Evolutionary conservation across 768 basidiomycete genomes (phyloP).

Genomic region (Collybiopsis confluens): DNA sequence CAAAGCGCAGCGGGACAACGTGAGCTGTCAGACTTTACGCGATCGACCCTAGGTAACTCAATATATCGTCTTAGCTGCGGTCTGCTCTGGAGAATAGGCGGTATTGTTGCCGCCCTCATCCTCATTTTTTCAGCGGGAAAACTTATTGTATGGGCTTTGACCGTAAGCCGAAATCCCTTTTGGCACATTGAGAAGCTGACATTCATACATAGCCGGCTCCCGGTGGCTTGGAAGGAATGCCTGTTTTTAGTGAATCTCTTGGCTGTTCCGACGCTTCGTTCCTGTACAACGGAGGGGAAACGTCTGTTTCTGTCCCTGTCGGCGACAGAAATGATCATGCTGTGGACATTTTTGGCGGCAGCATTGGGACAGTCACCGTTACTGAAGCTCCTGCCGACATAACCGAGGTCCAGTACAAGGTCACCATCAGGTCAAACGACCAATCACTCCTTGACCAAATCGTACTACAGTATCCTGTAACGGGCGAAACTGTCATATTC

Average conservation of each 20-base stretch:
- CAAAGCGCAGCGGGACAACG: constrained; percentile 42
- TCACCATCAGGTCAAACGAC: constrained; percentile 42
- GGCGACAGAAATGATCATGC: constrained; percentile 35
- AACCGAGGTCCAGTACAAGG: constrained; percentile 43
- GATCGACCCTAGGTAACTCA: neutral
- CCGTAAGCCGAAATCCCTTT: constrained; percentile 25
- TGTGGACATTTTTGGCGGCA: constrained; percentile 43
- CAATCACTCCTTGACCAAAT: constrained; percentile 34
- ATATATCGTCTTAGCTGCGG: constrained; percentile 32
- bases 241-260: constrained; percentile 47
- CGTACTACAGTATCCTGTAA: constrained; percentile 30
- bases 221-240: constrained; percentile 54
- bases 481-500: constrained; percentile 25
- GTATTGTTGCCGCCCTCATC: constrained; percentile 40
- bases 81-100: constrained; percentile 52
- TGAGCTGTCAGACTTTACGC: constrained; percentile 20
- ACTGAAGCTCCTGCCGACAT: constrained; percentile 36
- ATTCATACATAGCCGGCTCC: constrained; percentile 33
- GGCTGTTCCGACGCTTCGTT: constrained; percentile 43
- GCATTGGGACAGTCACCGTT: constrained; percentile 48
- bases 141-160: constrained; percentile 42
- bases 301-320: constrained; percentile 34
- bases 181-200: neutral
- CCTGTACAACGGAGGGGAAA: constrained; percentile 37
- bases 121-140: constrained; percentile 38